Evolutionary conservation across 352 stramenopile species (phyloP), one percentile per base, ranked within the genome.

Genomic region (Phytophthora boehmeriae): DNA sequence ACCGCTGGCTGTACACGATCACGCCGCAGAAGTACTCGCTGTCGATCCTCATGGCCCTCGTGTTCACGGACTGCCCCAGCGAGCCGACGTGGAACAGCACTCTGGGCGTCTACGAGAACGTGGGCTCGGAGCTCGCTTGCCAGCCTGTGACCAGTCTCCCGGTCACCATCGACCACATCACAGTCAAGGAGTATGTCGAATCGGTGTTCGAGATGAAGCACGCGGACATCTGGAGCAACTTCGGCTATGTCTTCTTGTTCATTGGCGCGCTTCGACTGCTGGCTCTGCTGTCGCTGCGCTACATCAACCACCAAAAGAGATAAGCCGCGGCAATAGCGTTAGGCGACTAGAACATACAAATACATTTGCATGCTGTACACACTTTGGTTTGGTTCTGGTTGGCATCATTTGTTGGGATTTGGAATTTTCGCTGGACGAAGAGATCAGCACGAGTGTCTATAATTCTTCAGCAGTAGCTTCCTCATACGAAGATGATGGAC

Each of bases 291-390:
- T 66, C 58, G 28, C 43, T 80, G 46, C 54, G 64, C 1, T 78
- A 68, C 32, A 50, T 80, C 19, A 73, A 71, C 48, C 68, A 78
- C 52, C 73, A 75, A 34, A 75, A 73, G 62, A 44, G 38, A 44
- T 44, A 44, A 44, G 14, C n/a, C 5, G 34, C 34, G 14, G 34
- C 14, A 39, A 20, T 2, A 44, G 38, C 3, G 3, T 30, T 3
- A 30, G 25, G 25, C 6, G 3, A 30, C 25, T 30, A 30, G 25
- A 30, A 30, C 3, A 30, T 30, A 30, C 3, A 30, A 30, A 8
- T 30, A 30, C 25, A 6, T 30, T 30, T 30, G 6, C 25, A 30
- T 30, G 3, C 6, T 30, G 25, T 6, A 30, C 25, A 30, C 3
- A 6, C 25, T 30, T 30, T 30, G 3, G 25, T 6, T 30, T 30